Evolutionary conservation across 371 early-diverging fungal genomes (phyloP), one percentile per base, ranked within the genome.

Genomic region (Mucor plumbeus): DNA sequence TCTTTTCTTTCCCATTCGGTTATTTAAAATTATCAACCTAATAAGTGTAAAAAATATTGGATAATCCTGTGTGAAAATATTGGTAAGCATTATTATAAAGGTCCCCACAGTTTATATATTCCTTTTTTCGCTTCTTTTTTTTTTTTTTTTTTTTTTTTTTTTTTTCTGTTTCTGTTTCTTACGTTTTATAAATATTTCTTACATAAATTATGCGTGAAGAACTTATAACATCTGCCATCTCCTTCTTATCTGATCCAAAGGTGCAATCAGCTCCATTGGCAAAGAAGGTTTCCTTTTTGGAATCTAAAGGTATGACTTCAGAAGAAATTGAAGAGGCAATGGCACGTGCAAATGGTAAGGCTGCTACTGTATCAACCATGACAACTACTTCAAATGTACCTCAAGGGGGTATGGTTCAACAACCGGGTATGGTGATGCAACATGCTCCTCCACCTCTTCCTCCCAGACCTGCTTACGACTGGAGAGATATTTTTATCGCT

Each of bases 311-410:
- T 1, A 83, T 99, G 73, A 94, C 94, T 17, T 80, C 88, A 9
- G 91, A 87, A 17, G 99, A 99, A 79, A 97, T 99, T 68, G 92
- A 97, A 67, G 91, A 88, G 59, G 99, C 99, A 11, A 80, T 99
- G 78, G 74, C 84, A 21, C 84, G 90, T 40, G 87, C 85, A 11
- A 85, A 79, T 63, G 85, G 84, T 26, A 77, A 80, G 41, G 34
- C 66, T 33, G 19, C 75, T 35, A 35, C 69, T 38, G 35, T 81
- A n/a, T 41, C 82, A 35, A 60, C 82, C 11, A 40, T 74, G 4
- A 64, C 78, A 10, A 38, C 75, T 14, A 40, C 40, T n/a, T 21
- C 62, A 1, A 50, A 54, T 19, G 33, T 19, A 33, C 67, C 65
- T 61, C 70, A 58, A 43, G 64, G 62, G 14, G 40, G 43, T 34